A percentile compares a stretch with the other conserved stretches of the same genome.
These are phyloP conservation scores for Ophiorrhiza pumila DNA, from an alignment of 257 asterid species.

Conservation along the genomic window DNA sequence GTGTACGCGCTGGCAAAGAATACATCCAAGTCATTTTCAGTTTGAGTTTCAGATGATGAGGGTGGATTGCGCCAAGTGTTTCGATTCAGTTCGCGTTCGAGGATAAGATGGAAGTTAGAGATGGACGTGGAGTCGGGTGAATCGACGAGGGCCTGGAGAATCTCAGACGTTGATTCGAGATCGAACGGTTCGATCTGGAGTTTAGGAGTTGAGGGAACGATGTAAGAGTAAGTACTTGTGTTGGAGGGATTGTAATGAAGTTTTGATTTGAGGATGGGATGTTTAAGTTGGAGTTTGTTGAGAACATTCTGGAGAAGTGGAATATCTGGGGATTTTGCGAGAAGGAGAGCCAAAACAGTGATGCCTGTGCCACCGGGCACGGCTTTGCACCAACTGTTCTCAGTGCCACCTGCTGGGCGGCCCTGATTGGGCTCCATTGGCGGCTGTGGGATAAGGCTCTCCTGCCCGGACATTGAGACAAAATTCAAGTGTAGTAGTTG, in stretches of 20 bases:
- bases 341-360: conserved; percentile 65
- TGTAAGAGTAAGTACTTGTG: conserved; percentile 52
- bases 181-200: conserved; percentile 59
- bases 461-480: conserved; percentile 22
- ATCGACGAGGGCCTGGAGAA: conserved; percentile 34
- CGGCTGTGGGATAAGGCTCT: conserved; percentile 9
- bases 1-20: conserved; percentile 60
- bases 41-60: conserved; percentile 35
- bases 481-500: background rate
- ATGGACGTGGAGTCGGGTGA: conserved; percentile 10
- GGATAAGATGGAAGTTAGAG: conserved; percentile 57
- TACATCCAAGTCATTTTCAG: conserved; percentile 29
- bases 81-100: conserved; percentile 69
- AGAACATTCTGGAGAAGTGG: conserved; percentile 52
- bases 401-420: conserved; percentile 70
- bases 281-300: conserved; percentile 51
- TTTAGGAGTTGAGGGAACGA: conserved; percentile 41
- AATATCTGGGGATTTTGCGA: conserved; percentile 47
- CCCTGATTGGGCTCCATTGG: conserved; percentile 16
- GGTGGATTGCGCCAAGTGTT: conserved; percentile 49
- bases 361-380: conserved; percentile 87
- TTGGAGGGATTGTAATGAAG: conserved; percentile 44
- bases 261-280: conserved; percentile 80
- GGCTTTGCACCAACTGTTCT: conserved; percentile 93
- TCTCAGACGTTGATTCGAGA: conserved; percentile 50